Base-by-base conservation (phyloP, 2,329 filamentous ascomycete genomes). In the Capronia americana region DNA sequence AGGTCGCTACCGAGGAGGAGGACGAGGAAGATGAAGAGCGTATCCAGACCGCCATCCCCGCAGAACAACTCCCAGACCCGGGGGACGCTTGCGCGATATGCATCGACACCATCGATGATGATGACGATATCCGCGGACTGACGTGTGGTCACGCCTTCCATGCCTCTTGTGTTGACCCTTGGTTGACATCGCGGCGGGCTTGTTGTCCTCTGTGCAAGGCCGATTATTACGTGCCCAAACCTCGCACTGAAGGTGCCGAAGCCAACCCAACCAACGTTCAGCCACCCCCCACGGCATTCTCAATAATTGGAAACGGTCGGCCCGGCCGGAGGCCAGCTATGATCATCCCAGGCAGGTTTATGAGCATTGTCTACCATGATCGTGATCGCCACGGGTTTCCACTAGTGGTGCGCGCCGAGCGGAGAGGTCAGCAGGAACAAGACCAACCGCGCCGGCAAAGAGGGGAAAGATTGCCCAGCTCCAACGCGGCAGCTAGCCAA, bases 81-180 rank as follows among this genome's bases (percentile, higher is more conserved):
- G 95, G 94, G 51, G 95, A 99, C 76, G 91, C 92, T 1, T 99
- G 95, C 79, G 95, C 95, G 58, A 98, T 99, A 73, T 99, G 95
- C 78, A 90, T 99, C 71, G 95, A 99, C 75, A 90, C 87, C 0
- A 86, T 99, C 20, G 95, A 99, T 77, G 92, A 98, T 69, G 92
- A 97, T 69, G 95, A 98, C 73, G 94, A 99, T 76, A 89, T 99
- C 57, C 92, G 95, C 72, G 95, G 95, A 2, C 82, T 99, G 68
- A 93, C 92, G 3, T 99, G 95, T 75, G 95, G 95, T n/a, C 95
- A 99, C 78, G 93, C 94, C 61, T 99, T 98, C 86, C 95, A 99
- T 77, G 93, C 93, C 58, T 92, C 90, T 46, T 99, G 95, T 76
- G 87, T 99, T 57, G 95, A 99, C 73, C 95, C 95, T 11, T 99